Conservation (phyloP, 2,329 filamentous ascomycete species). For the Fusarium sp. region DNA sequence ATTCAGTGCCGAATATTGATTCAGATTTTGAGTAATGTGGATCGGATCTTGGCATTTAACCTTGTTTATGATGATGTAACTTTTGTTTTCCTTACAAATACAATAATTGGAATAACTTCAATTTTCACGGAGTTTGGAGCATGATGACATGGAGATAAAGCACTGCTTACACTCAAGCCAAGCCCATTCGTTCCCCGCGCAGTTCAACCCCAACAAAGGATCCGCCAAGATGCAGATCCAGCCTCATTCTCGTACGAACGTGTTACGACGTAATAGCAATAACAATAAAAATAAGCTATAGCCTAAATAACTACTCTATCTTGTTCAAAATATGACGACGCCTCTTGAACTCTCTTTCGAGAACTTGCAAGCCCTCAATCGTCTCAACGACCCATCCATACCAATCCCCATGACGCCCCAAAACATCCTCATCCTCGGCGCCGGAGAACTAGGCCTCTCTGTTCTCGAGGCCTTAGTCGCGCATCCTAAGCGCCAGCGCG, state of each 20-base stretch:
- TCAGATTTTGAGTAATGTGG: background rate
- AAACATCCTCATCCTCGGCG: constrained; percentile 70
- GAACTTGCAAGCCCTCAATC: constrained; percentile 44
- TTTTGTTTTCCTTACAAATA: background rate
- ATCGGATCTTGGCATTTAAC: background rate
- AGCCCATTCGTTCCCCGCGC: constrained; percentile 3
- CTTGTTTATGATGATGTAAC: background rate
- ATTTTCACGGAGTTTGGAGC: constrained; percentile 18
- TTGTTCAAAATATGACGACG: constrained; percentile 27
- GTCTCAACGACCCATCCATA: constrained; percentile 38
- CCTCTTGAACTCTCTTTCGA: constrained; percentile 45
- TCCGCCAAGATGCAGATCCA: constrained; percentile 16
- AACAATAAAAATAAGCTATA: constrained; percentile 19
- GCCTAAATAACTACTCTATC: constrained; percentile 28
- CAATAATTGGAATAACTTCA: background rate
- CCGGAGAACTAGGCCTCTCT: constrained; percentile 73
- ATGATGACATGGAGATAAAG: constrained; percentile 22
- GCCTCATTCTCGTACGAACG: background rate
- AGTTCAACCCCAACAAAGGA: background rate
- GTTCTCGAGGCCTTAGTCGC: constrained; percentile 64
- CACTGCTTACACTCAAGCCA: background rate
- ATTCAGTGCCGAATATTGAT: background rate
- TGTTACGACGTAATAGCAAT: constrained; percentile 8
- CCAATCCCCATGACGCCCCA: constrained; percentile 38
- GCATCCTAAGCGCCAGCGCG: constrained; percentile 57